A percentile compares a stretch with the other conserved stretches of the same genome.
These are phyloP conservation scores for Protomyces inouyei DNA, from an alignment of 1,139 yeast genomes.

Conservation along the genomic window DNA sequence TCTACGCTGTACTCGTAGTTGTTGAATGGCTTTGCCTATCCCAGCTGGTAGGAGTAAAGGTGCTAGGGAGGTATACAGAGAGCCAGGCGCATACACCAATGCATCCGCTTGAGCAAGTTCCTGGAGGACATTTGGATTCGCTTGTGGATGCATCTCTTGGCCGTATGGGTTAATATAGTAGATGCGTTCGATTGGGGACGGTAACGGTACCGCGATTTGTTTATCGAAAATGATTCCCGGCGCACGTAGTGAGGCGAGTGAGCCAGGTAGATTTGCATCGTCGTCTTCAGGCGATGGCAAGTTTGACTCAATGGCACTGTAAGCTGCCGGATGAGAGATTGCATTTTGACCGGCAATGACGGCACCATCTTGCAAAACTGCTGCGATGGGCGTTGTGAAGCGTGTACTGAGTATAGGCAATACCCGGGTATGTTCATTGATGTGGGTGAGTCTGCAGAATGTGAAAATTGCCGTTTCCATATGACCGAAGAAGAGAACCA, in stretches of 20 bases:
- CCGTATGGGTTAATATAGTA: constrained; percentile 85
- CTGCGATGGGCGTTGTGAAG: constrained; percentile 82
- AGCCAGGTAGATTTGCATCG: constrained; percentile 67
- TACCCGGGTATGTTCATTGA: constrained; percentile 54
- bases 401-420: constrained; percentile 80
- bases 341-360: constrained; percentile 91
- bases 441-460: constrained; percentile 60
- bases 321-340: constrained; percentile 70
- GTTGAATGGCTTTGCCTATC: not conserved
- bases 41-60: not conserved
- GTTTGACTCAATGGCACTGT: not conserved
- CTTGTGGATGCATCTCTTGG: constrained; percentile 75
- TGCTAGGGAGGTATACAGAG: constrained; percentile 42
- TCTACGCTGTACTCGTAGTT: not conserved
- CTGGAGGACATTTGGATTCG: constrained; percentile 59
- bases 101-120: constrained; percentile 52
- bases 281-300: constrained; percentile 37
- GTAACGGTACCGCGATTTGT: constrained; percentile 54
- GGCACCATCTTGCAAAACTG: constrained; percentile 61
- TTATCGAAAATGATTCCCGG: constrained; percentile 69
- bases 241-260: constrained; percentile 69
- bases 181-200: constrained; percentile 69
- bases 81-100: constrained; percentile 76
- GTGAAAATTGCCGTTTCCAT: constrained; percentile 79
- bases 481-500: constrained; percentile 74